These are phyloP conservation scores for Metschnikowia orientalis DNA, from an alignment of 805 yeast genomes.

Conservation along the genomic window DNA sequence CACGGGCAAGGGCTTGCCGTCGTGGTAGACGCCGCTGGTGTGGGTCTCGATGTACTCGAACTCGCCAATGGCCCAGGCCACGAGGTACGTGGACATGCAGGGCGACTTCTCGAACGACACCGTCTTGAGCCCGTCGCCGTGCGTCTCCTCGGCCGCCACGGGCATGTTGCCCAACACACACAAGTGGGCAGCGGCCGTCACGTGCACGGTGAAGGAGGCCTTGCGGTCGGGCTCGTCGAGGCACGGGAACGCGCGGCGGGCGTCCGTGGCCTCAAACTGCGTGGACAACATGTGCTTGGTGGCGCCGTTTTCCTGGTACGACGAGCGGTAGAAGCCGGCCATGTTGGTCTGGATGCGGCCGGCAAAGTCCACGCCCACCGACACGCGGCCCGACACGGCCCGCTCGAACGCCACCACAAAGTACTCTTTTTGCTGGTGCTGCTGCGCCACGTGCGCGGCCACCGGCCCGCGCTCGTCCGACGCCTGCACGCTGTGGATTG, in stretches of 20 bases:
- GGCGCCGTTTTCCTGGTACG: slow-evolving; percentile 36
- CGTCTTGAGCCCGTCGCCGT: slow-evolving; percentile 15
- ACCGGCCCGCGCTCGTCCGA: slow-evolving; percentile 24
- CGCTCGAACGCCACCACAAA: slow-evolving; percentile 54
- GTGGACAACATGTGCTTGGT: slow-evolving; percentile 44
- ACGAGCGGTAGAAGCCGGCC: slow-evolving; percentile 53
- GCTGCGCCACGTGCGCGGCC: slow-evolving; percentile 21
- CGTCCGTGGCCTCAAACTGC: slow-evolving; percentile 58
- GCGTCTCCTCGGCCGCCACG: slow-evolving; percentile 17
- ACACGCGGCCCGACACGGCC: slow-evolving; percentile 21
- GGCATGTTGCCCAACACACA: slow-evolving; percentile 51
- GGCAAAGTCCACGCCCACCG: slow-evolving; percentile 31
- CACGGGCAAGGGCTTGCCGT: slow-evolving; percentile 43
- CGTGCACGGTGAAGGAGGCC: slow-evolving; percentile 50
- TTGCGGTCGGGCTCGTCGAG: slow-evolving; percentile 53
- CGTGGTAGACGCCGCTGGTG: slow-evolving; percentile 34
- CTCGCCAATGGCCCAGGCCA: slow-evolving; percentile 58
- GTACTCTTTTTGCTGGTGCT: slow-evolving; percentile 56
- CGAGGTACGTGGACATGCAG: slow-evolving; percentile 50
- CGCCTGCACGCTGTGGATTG: slow-evolving; percentile 22
- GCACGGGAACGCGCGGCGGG: slow-evolving; percentile 56
- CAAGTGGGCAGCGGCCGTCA: slow-evolving; percentile 29
- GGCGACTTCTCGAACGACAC: slow-evolving; percentile 47
- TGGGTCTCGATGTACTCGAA: slow-evolving; percentile 49
- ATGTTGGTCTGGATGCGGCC: slow-evolving; percentile 51